These are phyloP conservation scores for Sungouiella blattae DNA, from an alignment of 805 yeast genomes.

Conservation along the genomic window DNA sequence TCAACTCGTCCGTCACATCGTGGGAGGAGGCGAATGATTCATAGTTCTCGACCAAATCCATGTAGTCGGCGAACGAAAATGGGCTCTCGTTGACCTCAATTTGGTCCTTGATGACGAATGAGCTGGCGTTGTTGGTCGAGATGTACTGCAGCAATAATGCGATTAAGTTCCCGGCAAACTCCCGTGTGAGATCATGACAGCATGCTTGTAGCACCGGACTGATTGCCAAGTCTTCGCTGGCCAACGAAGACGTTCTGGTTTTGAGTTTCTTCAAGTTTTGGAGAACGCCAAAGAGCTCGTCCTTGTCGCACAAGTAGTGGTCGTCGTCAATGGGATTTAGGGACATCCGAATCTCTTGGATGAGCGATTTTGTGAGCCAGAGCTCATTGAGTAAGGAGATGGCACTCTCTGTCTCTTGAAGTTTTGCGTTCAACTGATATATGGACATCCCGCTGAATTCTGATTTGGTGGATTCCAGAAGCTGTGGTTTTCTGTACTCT, in stretches of 20 bases:
- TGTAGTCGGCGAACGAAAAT: conserved; percentile 2
- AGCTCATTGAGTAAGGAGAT: conserved; percentile 20
- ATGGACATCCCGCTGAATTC: conserved; percentile 2
- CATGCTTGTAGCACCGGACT: conserved; percentile 3
- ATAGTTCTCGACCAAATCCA: conserved; percentile 4
- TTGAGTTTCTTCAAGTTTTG: conserved; percentile 18
- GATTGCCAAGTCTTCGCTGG: conserved; percentile 10
- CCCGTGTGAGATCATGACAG: conserved; percentile 1
- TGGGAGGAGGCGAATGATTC: conserved; percentile 8
- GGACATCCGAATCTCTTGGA: conserved; percentile 18
- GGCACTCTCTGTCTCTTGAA: conserved; percentile 9
- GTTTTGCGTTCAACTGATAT: conserved; percentile 13
- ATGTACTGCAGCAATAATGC: conserved; percentile 5
- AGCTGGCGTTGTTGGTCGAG: conserved; percentile 1
- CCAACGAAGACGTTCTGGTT: conserved; percentile 11
- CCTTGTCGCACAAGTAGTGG: conserved; percentile 8
- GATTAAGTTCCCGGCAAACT: conserved; percentile 4
- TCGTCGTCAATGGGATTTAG: conserved; percentile 10
- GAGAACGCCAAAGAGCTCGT: conserved; percentile 17
- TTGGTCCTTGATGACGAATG: conserved; percentile 2
- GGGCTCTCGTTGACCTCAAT: neutral
- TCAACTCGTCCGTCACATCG: conserved; percentile 6
- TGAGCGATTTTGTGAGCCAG: conserved; percentile 26
- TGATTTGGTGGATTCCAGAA: neutral
- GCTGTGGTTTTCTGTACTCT: neutral